Evolutionary conservation across 2,329 filamentous ascomycete species (phyloP), one percentile per base, ranked within the genome.

Genomic region (Trichoderma lentiforme): DNA sequence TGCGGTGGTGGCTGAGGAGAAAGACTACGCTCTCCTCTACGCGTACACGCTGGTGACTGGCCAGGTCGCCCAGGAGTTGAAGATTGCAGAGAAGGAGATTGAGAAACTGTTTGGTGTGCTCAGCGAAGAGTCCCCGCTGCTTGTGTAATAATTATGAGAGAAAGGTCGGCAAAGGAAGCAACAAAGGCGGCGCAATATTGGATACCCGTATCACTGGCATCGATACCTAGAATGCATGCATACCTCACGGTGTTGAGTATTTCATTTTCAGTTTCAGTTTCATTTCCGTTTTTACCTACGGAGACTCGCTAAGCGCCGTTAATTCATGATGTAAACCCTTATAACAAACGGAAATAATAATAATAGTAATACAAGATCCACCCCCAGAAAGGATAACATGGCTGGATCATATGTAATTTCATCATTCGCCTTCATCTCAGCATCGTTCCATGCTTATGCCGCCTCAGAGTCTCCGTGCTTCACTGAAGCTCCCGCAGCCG

Each of bases 11-110:
- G 86, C 89, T 3, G 89, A 88, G 72, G 91, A 93, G 78, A 87
- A 88, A 73, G 95, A 97, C 78, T 97, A 94, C 80, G 93, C 94
- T 74, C 83, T 97, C 75, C 83, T 97, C n/a, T 97, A 97, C 82
- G 93, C 94, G n/a, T 97, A 97, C 82, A 92, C 87, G 11, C 81
- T 91, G 39, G 87, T 91, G 56, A 90, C 89, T 1, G 87, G 87
- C 36, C 88, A 90, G 78, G 84, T 91, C 14, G 87, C 87, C 4
- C 87, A 89, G 71, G 89, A 90, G 79, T 82, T 91, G n/a, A 83
- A 84, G 76, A 81, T 83, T 14, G 85, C 89, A 26, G 85, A 88
- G 74, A 83, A 81, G 74, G 88, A 90, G 77, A 83, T 91, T 51
- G 88, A 90, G 78, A 82, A 82, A 1, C 77, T 91, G 28, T 90